Conservation (phyloP, 306 rosid species). For the Quercus alba region DNA sequence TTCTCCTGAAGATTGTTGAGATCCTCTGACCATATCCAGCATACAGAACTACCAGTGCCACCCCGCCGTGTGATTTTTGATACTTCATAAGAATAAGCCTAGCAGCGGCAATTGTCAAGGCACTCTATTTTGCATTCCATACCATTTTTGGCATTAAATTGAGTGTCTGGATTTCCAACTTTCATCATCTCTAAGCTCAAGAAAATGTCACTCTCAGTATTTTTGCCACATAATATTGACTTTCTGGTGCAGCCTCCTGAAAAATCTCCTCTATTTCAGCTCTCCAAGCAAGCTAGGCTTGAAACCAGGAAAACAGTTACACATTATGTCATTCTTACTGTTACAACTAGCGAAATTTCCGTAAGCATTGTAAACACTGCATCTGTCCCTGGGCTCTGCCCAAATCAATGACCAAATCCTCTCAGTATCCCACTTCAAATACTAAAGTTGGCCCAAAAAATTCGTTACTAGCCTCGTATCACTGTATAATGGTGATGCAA, state of each 20-base stretch:
- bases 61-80: constrained; percentile 7
- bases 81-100: constrained; percentile 60
- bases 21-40: constrained; percentile 79
- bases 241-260: constrained; percentile 67
- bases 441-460: constrained; percentile 56
- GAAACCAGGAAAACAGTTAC: constrained; percentile 79
- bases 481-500: constrained; percentile 48
- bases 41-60: constrained; percentile 33
- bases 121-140: constrained; percentile 60
- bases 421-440: constrained; percentile 47
- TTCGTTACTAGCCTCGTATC: constrained; percentile 57
- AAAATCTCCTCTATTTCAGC: constrained; percentile 56
- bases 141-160: constrained; percentile 60
- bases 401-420: constrained; percentile 58
- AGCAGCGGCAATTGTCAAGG: constrained; percentile 69
- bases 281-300: constrained; percentile 46
- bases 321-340: constrained; percentile 47
- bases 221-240: constrained; percentile 45
- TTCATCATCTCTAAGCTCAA: constrained; percentile 70
- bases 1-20: constrained; percentile 75
- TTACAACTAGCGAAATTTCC: constrained; percentile 72
- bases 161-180: constrained; percentile 71
- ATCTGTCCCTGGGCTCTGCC: constrained; percentile 69
- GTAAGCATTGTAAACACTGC: constrained; percentile 73
- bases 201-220: constrained; percentile 40